phyloP scores from a whole-genome alignment of 495 filamentous ascomycete species.

The Glarea lozoyensis region DNA sequence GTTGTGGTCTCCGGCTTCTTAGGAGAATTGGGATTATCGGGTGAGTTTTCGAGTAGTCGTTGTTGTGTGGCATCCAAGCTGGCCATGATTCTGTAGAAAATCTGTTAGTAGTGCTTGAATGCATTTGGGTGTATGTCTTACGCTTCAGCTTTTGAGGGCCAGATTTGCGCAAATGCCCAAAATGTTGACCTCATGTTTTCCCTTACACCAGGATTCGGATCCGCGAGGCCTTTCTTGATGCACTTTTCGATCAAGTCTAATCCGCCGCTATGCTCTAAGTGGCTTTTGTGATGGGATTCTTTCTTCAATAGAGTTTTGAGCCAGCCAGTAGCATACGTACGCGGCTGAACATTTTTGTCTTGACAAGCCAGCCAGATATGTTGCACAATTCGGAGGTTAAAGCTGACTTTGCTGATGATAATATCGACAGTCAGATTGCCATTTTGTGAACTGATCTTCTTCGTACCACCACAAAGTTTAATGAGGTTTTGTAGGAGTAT shows the following conservation, averaged over 20 bases:
- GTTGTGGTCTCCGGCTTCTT: constrained; percentile 39
- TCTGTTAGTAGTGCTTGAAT: constrained; percentile 23
- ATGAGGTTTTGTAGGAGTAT: constrained; percentile 81
- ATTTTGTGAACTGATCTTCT: constrained; percentile 78
- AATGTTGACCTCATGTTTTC: constrained; percentile 76
- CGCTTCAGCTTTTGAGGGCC: constrained; percentile 69
- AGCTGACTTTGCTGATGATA: constrained; percentile 70
- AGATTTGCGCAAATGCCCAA: constrained; percentile 70
- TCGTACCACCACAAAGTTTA: constrained; percentile 77
- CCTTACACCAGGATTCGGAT: constrained; percentile 80
- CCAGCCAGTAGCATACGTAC: constrained; percentile 74
- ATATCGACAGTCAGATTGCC: constrained; percentile 68
- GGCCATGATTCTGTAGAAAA: constrained; percentile 52
- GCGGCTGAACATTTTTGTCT: constrained; percentile 85
- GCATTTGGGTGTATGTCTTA: constrained; percentile 29
- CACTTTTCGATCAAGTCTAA: constrained; percentile 78
- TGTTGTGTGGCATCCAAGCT: constrained; percentile 66
- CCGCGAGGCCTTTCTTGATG: constrained; percentile 74
- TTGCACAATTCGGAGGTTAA: constrained; percentile 68
- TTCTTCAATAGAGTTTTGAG: constrained; percentile 70
- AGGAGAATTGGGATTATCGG: constrained; percentile 65
- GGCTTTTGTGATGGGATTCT: constrained; percentile 67
- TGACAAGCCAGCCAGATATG: constrained; percentile 71
- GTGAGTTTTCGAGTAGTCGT: constrained; percentile 65
- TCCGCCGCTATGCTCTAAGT: constrained; percentile 75